Base-by-base conservation (phyloP, 305 asterid genomes). In the Fraxinus nigra region DNA sequence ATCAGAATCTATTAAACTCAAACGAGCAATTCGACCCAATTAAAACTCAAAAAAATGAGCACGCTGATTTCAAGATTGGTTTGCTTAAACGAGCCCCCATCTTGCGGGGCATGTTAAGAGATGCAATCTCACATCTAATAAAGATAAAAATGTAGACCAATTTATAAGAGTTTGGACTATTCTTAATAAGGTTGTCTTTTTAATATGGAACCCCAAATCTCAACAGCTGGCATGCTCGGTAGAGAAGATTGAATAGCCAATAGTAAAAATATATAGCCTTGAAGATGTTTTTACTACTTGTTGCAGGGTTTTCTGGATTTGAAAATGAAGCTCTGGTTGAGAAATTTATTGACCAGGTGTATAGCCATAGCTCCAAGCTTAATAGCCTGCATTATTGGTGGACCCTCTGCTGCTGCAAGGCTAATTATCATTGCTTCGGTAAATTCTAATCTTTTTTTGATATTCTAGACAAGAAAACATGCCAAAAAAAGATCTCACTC, bases 341-440 rank as follows among this genome's bases (percentile, higher is more conserved):
- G 85, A 26, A 83, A 83, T 35, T 78, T 83, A 4, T 35, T 78
- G 82, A 83, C 85, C 5, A 72, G 82, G 54, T 78, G 76, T 73
- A 78, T 83, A 18, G 85, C 76, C 38, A 83, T 83, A 2, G 59
- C 76, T 37, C 85, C 85, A 56, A 83, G 82, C 82, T 79, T 83
- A 14, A n/a, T 83, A n/a, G 82, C 24, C 59, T 73, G 80, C 72
- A 73, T 83, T 14, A 83, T 83, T 30, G 82, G 85, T 22, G 85
- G 85, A 5, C 77, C 85, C 22, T 78, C 85, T 2, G 82, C 38
- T 13, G 85, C 85, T 22, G 63, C 80, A 34, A 24, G 24, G 28
- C 35, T 83, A 28, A 83, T 83, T 82, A 79, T 83, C 82, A 79
- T 83, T 33, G 80, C 85, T 32, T 83, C 85, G 1, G 85, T 82